These are phyloP conservation scores for Achlya hypogyna DNA, from an alignment of 352 stramenopile genomes.

Conservation along the genomic window DNA sequence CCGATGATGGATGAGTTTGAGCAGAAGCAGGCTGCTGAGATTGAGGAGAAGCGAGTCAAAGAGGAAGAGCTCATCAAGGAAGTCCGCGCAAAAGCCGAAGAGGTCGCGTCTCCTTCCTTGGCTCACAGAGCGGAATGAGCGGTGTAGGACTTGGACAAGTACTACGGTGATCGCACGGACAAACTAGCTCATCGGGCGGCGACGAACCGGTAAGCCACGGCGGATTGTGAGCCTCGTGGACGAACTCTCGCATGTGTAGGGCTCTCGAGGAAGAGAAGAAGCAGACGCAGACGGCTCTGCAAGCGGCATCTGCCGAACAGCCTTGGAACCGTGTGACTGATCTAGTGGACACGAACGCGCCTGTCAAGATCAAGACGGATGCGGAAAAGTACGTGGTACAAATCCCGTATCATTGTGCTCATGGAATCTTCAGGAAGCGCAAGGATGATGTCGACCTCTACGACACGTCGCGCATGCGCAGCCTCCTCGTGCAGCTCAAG, in stretches of 20 bases:
- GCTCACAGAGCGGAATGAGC: background rate
- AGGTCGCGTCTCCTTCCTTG: background rate
- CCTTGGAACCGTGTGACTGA: slow-evolving; percentile 19
- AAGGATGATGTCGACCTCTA: slow-evolving; percentile 13
- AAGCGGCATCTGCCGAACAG: background rate
- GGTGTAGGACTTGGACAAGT: slow-evolving; percentile 17
- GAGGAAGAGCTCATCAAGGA: slow-evolving; percentile 9
- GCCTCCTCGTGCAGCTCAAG: slow-evolving; percentile 19
- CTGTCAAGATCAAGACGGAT: slow-evolving; percentile 4
- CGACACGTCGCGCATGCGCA: slow-evolving; percentile 20
- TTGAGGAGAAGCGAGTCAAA: slow-evolving; percentile 6
- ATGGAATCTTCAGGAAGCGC: background rate
- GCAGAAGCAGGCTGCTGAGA: slow-evolving; percentile 5
- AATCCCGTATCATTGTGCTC: background rate
- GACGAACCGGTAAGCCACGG: slow-evolving; percentile 2
- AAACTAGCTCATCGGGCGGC: slow-evolving; percentile 15
- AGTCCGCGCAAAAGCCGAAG: slow-evolving; percentile 3
- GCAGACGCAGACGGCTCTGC: slow-evolving; percentile 2
- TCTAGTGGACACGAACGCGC: slow-evolving; percentile 8
- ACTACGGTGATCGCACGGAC: slow-evolving; percentile 14
- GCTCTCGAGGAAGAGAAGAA: slow-evolving; percentile 18
- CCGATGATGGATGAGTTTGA: slow-evolving; percentile 17
- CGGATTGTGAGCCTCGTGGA: background rate
- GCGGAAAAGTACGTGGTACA: background rate
- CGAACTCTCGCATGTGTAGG: background rate